phyloP scores from a whole-genome alignment of 495 filamentous ascomycete species.

The Annulohypoxylon stygium region DNA sequence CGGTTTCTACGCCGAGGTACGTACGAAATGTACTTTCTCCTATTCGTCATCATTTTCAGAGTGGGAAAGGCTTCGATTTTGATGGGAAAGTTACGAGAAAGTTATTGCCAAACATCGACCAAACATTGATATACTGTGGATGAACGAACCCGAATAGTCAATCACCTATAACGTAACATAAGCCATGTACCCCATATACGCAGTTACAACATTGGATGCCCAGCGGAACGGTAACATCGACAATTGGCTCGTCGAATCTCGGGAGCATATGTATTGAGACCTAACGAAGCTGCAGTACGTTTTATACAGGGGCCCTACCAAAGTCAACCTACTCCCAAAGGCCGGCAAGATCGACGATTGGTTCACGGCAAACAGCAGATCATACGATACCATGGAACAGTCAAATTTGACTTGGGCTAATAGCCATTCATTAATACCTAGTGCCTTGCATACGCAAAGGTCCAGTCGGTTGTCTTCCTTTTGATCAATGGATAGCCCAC shows the following conservation, averaged over 20 bases:
- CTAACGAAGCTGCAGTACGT: conserved; percentile 13
- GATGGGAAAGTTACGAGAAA: background rate
- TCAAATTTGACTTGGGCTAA: background rate
- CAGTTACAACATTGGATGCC: conserved; percentile 8
- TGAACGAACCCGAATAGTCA: background rate
- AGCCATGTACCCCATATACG: background rate
- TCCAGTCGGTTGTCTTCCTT: conserved; percentile 1
- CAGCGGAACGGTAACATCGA: conserved; percentile 12
- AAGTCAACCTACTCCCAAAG: background rate
- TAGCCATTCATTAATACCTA: background rate
- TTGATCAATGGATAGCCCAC: background rate
- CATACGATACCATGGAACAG: conserved; percentile 7
- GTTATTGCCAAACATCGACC: background rate
- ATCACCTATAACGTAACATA: background rate
- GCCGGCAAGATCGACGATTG: background rate
- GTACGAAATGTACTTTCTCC: conserved; percentile 2
- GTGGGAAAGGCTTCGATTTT: background rate
- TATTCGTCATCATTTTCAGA: background rate
- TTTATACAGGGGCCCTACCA: background rate
- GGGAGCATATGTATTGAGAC: conserved; percentile 12
- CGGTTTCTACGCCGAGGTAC: background rate
- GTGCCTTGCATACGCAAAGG: background rate
- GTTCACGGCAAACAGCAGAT: background rate
- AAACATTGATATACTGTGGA: background rate
- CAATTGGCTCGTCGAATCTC: conserved; percentile 23